Evolutionary conservation across 179 eudicot genomes (phyloP).

Genomic region (Patellifolia procumbens): DNA sequence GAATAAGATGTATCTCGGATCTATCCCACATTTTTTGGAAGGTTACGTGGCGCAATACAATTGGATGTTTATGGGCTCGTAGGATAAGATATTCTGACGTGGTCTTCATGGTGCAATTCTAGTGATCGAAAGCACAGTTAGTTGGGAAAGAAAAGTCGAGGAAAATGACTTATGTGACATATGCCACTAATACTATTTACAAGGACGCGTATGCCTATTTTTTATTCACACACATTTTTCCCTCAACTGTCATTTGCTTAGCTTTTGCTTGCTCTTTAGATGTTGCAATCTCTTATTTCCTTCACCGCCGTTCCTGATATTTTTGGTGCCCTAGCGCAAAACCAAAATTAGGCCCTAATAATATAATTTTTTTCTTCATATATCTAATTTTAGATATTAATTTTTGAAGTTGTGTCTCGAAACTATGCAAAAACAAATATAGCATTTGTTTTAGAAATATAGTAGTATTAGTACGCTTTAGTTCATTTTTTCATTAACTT

Average conservation of each 20-base stretch:
- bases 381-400: too few species aligned
- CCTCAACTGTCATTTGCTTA: background rate
- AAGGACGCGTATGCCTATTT: background rate
- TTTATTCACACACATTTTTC: background rate
- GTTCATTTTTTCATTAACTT: too few species aligned
- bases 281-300: background rate
- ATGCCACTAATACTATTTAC: background rate
- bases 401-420: too few species aligned
- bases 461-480: too few species aligned
- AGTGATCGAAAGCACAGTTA: background rate
- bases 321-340: too few species aligned
- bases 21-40: background rate
- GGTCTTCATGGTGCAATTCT: slow-evolving; percentile 5
- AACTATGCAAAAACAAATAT: too few species aligned
- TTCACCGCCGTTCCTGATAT: too few species aligned
- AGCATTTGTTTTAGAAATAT: too few species aligned
- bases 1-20: background rate
- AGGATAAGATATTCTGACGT: slow-evolving; percentile 19
- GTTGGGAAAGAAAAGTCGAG: background rate
- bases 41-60: background rate
- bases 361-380: too few species aligned
- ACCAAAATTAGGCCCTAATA: too few species aligned
- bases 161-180: slow-evolving; percentile 18
- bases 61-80: background rate
- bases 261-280: background rate